Evolutionary conservation across 176 grass and related monocot species (phyloP).

Genomic region (Lolium rigidum): DNA sequence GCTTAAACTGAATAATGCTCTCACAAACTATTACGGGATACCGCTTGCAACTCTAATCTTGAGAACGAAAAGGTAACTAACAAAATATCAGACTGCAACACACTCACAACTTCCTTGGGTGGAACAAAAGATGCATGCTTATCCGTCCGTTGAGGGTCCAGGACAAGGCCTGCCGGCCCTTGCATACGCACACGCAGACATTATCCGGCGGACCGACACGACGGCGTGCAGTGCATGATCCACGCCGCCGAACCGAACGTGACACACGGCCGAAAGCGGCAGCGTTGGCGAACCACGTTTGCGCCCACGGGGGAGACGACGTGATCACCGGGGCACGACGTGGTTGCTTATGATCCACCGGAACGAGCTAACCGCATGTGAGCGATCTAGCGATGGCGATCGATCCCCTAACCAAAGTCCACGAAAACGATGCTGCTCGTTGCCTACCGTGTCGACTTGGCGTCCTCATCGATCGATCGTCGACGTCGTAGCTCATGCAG

Average conservation of each 20-base stretch:
- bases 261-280: not conserved
- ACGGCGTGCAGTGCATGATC: not conserved
- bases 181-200: not conserved
- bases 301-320: not conserved
- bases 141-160: constrained; percentile 39
- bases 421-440: constrained; percentile 31
- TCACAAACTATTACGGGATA: too few relatives aligned
- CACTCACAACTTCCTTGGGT: not conserved
- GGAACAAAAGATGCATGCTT: not conserved
- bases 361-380: constrained; percentile 42
- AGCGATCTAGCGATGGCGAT: constrained; percentile 57
- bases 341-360: constrained; percentile 41
- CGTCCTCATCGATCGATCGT: not conserved
- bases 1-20: too few relatives aligned
- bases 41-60: too few relatives aligned
- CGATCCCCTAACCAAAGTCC: constrained; percentile 44
- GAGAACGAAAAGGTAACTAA: not conserved
- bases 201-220: constrained; percentile 36
- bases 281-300: not conserved
- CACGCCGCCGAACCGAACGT: not conserved
- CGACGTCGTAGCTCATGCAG: constrained; percentile 35
- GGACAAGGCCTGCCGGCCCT: constrained; percentile 13
- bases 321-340: not conserved
- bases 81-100: not conserved
- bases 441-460: not conserved